Base-by-base conservation (phyloP, 1,139 yeast species). In the Arxiozyma bovina region DNA sequence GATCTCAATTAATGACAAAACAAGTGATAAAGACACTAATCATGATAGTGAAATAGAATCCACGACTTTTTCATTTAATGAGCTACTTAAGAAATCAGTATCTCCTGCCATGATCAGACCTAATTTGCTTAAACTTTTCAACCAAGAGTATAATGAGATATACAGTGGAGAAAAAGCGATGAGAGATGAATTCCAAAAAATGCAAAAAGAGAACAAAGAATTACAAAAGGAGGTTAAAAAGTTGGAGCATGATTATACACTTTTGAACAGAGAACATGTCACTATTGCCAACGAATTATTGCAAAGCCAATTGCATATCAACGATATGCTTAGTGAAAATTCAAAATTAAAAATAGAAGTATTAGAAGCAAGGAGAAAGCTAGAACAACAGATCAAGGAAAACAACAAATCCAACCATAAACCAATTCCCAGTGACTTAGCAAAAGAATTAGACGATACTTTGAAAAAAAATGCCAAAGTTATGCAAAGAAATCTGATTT, bases 201-300 rank as follows among this genome's bases (percentile, higher is more conserved):
- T 88, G 54, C 77, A 85, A 55, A 70, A 78, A 6, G 76, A 81
- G 55, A 93, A 91, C 69, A 88, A 90, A 25, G 80, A 81, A 58
- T 74, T 93, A 55, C 81, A 90, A 48, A 80, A 82, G 60, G 86
- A 86, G 60, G 86, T 91, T 57, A 80, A 88, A 62, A 79, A 81
- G 54, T 74, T 90, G 51, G 97, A 93, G 69, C 76, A 82, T 34
- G 79, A 83, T 45, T 84, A 85, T 62, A 81, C 87, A 1, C 72
- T 76, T 11, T 74, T 93, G 57, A 90, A 88, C 63, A 78, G 82
- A 57, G 97, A 91, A 65, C 97, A 93, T 68, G 78, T 84, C 41
- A 81, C 79, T 54, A 78, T 93, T 45, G 83, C 91, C 9, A 86
- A 86, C 67, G 96, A 83, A 61, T 76, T 85, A 80, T 81, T 85